phyloP scores from a whole-genome alignment of 2,329 filamentous ascomycete genomes.

The Aureobasidium subglaciale region DNA sequence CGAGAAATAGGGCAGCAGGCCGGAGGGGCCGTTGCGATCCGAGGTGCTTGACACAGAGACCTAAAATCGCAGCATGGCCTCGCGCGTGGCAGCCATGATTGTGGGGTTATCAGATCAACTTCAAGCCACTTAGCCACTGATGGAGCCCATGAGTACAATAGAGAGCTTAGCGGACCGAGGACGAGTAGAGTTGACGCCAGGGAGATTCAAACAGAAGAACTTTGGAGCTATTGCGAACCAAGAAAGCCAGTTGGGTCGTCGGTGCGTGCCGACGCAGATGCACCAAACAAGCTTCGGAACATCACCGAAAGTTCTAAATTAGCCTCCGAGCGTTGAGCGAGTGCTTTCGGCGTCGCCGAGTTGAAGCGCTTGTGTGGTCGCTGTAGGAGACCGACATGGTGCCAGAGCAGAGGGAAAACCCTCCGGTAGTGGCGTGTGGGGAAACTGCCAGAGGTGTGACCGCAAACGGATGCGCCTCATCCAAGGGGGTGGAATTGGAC shows the following conservation, averaged over 20 bases:
- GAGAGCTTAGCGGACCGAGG: background rate
- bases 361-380: background rate
- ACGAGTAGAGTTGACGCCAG: conserved; percentile 7
- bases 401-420: background rate
- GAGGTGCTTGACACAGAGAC: background rate
- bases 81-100: conserved; percentile 14
- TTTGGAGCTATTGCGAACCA: background rate
- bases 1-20: background rate
- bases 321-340: background rate
- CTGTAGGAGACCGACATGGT: conserved; percentile 3
- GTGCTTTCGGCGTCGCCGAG: conserved; percentile 12
- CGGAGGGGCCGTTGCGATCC: background rate
- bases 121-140: conserved; percentile 4
- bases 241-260: background rate
- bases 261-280: background rate
- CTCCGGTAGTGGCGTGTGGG: conserved; percentile 11
- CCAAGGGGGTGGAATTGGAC: background rate
- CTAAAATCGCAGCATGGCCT: background rate
- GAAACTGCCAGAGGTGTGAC: conserved; percentile 4
- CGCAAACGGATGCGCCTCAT: background rate
- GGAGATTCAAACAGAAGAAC: background rate
- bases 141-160: background rate
- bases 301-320: conserved; percentile 8
- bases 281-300: conserved; percentile 7
- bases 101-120: conserved; percentile 3